A percentile compares a stretch with the other conserved stretches of the same genome.
These are phyloP conservation scores for Lanmaoa rubissima DNA, from an alignment of 768 basidiomycete genomes.

Conservation along the genomic window DNA sequence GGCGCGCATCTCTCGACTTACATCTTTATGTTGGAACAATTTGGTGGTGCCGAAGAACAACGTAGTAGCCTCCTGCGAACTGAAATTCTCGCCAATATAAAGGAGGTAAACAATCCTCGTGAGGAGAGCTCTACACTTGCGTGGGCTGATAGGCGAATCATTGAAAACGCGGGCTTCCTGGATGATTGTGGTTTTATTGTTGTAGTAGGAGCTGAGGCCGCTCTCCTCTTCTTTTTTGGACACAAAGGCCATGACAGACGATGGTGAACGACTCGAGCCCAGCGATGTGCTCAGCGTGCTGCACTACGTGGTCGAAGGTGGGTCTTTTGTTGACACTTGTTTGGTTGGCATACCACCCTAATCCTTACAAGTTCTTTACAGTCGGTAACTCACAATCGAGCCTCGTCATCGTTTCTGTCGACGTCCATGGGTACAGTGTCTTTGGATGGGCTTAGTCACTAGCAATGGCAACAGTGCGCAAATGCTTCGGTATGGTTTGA, in stretches of 20 bases:
- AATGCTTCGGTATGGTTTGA: neutral
- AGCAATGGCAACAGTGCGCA: neutral
- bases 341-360: constrained; percentile 10
- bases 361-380: too few relatives aligned
- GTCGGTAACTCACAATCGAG: neutral
- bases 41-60: constrained; percentile 99
- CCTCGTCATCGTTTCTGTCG: neutral
- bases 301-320: constrained; percentile 20
- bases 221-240: constrained; percentile 98
- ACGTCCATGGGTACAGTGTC: neutral
- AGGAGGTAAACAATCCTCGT: constrained; percentile 96
- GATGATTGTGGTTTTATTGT: constrained; percentile 97
- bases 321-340: constrained; percentile 24
- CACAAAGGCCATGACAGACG: constrained; percentile 67
- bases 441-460: neutral
- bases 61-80: constrained; percentile 93
- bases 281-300: constrained; percentile 10
- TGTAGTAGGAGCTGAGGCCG: constrained; percentile 88
- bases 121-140: constrained; percentile 94
- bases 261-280: constrained; percentile 24
- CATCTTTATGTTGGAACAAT: constrained; percentile 98
- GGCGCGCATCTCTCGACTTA: constrained; percentile 43
- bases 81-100: constrained; percentile 94
- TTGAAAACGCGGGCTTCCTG: constrained; percentile 99
- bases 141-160: constrained; percentile 96